Base-by-base conservation (phyloP, 2,329 filamentous ascomycete species). In the Arthrobotrys entomopaga region DNA sequence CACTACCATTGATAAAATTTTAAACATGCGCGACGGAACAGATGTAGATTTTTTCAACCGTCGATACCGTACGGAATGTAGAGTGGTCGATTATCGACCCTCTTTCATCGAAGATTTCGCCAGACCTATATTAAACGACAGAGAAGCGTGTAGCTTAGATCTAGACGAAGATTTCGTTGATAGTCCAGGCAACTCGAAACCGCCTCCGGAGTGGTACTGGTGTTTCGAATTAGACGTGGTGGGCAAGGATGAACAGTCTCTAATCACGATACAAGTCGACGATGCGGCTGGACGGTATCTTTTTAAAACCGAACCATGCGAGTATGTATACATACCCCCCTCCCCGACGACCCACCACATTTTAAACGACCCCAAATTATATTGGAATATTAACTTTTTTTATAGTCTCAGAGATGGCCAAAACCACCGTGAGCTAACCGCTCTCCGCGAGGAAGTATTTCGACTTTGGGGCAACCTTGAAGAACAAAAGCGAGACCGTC, bases 381-480 rank as follows among this genome's bases (percentile, higher is more conserved):
- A 3, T 24, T 16, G 49, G 1, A 24, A 10, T 56, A 13, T 0
- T n/a, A 42, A 29, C 56, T 19, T 19, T 24, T 29, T 5, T 16
- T 19, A 16, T n/a, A 73, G 69, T n/a, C 34, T 73, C 26, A 61
- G 54, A 10, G 49, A 29, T 2, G 46, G 26, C n/a, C 11, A 15
- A n/a, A 73, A 73, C 16, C 38, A 46, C 16, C 10, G 22, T 3
- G 43, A 57, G 13, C 64, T 50, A 24, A 26, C 54, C 1, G 26
- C 65, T 48, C 61, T 73, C 24, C 49, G 40, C 49, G 26, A 43
- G 10, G 63, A 73, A 10, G 43, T 73, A 29, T 73, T 61, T n/a
- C 40, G 49, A n/a, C 69, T 73, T 20, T 73, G 69, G 69, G 69
- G 69, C 0, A 73, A 73, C 29, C 69, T 73, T 11, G 61, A 73